Conservation (phyloP, 768 basidiomycete species). For the Lactarius hatsudake region DNA sequence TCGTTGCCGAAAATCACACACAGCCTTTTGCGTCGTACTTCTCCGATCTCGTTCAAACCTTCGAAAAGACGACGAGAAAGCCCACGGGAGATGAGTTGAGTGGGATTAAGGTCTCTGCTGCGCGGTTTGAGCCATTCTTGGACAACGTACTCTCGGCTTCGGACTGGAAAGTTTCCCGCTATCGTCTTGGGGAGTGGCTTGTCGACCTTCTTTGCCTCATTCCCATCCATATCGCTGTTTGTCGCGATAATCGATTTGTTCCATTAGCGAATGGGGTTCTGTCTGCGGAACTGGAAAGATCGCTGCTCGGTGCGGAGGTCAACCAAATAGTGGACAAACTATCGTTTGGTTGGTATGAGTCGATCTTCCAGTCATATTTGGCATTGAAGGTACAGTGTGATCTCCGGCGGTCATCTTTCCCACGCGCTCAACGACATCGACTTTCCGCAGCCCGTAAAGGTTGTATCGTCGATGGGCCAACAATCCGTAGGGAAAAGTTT, state of each 20-base stretch:
- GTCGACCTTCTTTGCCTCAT: conserved; percentile 59
- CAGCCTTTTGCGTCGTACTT: too few species aligned
- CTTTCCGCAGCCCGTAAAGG: too few species aligned
- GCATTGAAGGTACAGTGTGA: conserved; percentile 39
- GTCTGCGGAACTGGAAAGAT: conserved; percentile 40
- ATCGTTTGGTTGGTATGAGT: conserved; percentile 65
- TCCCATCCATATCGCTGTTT: conserved; percentile 63
- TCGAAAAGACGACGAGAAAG: too few species aligned
- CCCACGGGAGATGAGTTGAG: too few species aligned
- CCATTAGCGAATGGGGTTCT: conserved; percentile 8
- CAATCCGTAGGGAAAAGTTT: too few species aligned
- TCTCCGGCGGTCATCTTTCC: too few species aligned
- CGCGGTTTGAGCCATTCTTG: too few species aligned
- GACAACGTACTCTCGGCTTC: not conserved
- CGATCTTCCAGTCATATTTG: conserved; percentile 61
- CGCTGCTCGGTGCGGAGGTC: conserved; percentile 58
- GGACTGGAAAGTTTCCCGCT: conserved; percentile 36
- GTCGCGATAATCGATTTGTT: conserved; percentile 28
- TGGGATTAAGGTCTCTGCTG: too few species aligned
- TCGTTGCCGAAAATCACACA: too few species aligned
- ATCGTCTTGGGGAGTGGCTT: conserved; percentile 57
- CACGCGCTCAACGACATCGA: too few species aligned
- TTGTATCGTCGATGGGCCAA: too few species aligned
- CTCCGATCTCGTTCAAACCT: too few species aligned
- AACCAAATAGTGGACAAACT: conserved; percentile 54